Evolutionary conservation across 2,329 filamentous ascomycete genomes (phyloP), one percentile per base, ranked within the genome.

Genomic region (Penicillium crustosum): DNA sequence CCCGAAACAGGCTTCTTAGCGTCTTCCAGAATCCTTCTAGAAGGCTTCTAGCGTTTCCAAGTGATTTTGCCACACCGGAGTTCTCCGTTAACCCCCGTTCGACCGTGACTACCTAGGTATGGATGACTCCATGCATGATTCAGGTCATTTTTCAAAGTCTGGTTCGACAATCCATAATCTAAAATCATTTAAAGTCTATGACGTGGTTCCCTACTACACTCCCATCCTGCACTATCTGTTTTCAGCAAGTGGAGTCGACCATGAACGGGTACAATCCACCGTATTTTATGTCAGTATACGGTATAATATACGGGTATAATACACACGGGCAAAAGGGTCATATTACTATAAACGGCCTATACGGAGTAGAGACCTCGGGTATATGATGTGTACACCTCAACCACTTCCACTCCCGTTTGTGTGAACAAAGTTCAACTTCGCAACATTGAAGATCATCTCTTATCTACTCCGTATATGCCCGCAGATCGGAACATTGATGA

Each of bases 21-120:
- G 66, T 55, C 41, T 73, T 73, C 70, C 44, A 64, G 62, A 70
- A 68, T 49, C 31, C 43, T 73, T 73, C 71, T 66, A 54, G 68
- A 73, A 70, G 53, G 44, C 45, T 71, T 73, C 70, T 72, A 68
- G 70, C 57, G 64, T 36, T 35, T 35, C 25, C 4, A 31, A 25
- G 13, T 8, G 8, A 15, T 39, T 53, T 58, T 41, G 63, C 59
- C 59, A 60, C 52, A 44, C 53, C 56, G 50, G 55, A 58, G 35
- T 54, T 59, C 31, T 31, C 47, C 56, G 55, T 54, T 9, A 29
- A 7, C 7, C 49, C 31, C 17, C 13, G 31, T 39, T 27, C 19
- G 10, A 10, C 15, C 53, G 47, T 21, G 13, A 38, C n/a, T 38
- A n/a, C n/a, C n/a, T n/a, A n/a, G n/a, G n/a, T n/a, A 23, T 31